Percentiles rank a stretch among this genome's conserved stretches.
These are phyloP conservation scores for Chalaropsis ovoidea DNA, from an alignment of 2,329 filamentous ascomycete genomes.

Conservation along the genomic window DNA sequence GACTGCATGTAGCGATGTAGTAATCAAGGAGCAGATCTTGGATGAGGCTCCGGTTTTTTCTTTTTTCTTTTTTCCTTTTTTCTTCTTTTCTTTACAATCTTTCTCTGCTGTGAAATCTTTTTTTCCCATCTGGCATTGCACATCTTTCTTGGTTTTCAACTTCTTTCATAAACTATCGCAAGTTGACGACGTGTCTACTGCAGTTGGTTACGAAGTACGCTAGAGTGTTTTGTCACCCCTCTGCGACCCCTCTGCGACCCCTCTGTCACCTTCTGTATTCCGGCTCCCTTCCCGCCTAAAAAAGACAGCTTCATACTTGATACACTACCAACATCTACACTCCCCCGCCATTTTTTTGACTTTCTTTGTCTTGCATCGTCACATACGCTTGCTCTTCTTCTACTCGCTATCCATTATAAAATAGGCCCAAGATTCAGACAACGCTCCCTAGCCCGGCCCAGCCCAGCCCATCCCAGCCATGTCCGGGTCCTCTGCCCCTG, in stretches of 20 bases:
- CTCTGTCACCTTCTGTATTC: not conserved
- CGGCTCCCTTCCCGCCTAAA: not conserved
- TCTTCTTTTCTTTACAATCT: not conserved
- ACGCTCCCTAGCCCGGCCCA: not conserved
- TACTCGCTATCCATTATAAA: not conserved
- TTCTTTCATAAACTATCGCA: not conserved
- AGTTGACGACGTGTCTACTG: not conserved
- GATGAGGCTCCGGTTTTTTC: slow-evolving; percentile 16
- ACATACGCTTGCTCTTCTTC: not conserved
- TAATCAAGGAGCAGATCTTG: not conserved
- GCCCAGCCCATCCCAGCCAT: too few relatives aligned
- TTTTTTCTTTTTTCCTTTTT: not conserved
- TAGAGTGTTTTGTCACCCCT: not conserved
- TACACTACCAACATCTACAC: not conserved
- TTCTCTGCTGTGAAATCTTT: not conserved
- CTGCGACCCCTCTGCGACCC: not conserved
- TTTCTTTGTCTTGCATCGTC: not conserved
- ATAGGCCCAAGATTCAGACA: not conserved
- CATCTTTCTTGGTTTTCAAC: not conserved
- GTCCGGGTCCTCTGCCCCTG: slow-evolving; percentile 1
- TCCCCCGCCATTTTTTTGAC: not conserved
- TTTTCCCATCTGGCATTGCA: not conserved
- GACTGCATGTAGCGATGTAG: not conserved
- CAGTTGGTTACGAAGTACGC: too few relatives aligned
- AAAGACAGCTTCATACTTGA: not conserved